phyloP scores from a whole-genome alignment of 352 stramenopile species.

The Phytophthora gonapodyides region DNA sequence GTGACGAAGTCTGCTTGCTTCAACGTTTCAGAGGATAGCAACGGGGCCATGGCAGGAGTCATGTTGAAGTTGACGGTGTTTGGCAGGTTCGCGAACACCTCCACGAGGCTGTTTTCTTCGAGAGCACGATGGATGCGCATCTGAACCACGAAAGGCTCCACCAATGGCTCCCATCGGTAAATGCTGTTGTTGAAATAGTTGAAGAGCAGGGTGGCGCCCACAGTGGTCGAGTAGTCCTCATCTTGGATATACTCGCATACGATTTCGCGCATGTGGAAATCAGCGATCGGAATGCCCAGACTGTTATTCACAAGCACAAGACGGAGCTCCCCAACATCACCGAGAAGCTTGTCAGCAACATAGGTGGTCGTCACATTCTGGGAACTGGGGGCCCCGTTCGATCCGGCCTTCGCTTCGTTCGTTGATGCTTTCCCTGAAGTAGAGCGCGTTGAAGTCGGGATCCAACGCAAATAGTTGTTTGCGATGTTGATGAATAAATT shows the following conservation, averaged over 20 bases:
- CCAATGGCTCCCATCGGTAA: conserved; percentile 87
- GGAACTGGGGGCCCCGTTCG: conserved; percentile 10
- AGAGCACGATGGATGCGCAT: conserved; percentile 72
- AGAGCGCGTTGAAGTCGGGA: conserved; percentile 32
- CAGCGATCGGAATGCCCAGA: conserved; percentile 83
- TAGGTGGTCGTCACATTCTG: conserved; percentile 34
- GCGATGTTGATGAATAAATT: conserved; percentile 85
- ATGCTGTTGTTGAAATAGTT: conserved; percentile 94
- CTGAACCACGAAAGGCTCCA: conserved; percentile 85
- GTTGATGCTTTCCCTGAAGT: conserved; percentile 12
- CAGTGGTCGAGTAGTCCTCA: conserved; percentile 79
- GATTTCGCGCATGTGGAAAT: conserved; percentile 88
- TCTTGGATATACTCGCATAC: conserved; percentile 89
- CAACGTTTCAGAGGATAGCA: conserved; percentile 80
- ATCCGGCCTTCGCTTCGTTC: conserved; percentile 5
- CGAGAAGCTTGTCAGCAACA: conserved; percentile 78
- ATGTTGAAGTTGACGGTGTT: conserved; percentile 90
- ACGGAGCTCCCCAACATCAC: conserved; percentile 82
- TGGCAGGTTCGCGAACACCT: conserved; percentile 83
- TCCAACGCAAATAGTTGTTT: conserved; percentile 83
- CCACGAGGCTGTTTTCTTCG: conserved; percentile 71
- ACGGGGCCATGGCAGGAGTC: conserved; percentile 84
- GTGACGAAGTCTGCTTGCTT: conserved; percentile 88
- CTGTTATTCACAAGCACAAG: conserved; percentile 91
- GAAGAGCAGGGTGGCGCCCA: conserved; percentile 78